Evolutionary conservation across 345 rosid genomes (phyloP).

Genomic region (Limnanthes douglasii): DNA sequence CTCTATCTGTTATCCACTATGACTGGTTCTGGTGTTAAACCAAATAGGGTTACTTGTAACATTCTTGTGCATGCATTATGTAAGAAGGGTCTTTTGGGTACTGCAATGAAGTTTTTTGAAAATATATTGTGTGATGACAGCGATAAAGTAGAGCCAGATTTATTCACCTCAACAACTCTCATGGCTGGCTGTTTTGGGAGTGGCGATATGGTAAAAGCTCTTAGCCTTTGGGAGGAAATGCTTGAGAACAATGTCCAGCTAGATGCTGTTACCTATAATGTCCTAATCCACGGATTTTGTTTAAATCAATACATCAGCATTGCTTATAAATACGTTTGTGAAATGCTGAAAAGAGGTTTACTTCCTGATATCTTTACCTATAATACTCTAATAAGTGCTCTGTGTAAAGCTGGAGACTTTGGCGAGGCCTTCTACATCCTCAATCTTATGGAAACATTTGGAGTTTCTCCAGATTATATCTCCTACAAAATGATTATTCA

Average conservation of each 20-base stretch:
- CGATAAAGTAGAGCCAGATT: conserved; percentile 18
- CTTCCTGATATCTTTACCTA: conserved; percentile 46
- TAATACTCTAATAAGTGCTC: conserved; percentile 49
- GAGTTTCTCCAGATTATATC: conserved; percentile 44
- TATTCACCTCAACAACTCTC: conserved; percentile 44
- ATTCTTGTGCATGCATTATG: conserved; percentile 47
- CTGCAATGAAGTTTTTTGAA: conserved; percentile 29
- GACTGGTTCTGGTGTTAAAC: conserved; percentile 33
- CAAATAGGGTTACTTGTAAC: conserved; percentile 51
- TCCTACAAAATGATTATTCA: conserved; percentile 43
- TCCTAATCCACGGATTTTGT: conserved; percentile 48
- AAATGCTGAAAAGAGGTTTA: conserved; percentile 55
- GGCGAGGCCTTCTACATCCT: conserved; percentile 36
- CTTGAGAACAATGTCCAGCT: conserved; percentile 11
- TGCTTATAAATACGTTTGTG: conserved; percentile 33
- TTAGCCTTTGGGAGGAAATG: conserved; percentile 32
- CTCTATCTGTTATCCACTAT: conserved; percentile 29
- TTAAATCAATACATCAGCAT: conserved; percentile 17
- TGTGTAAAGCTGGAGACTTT: conserved; percentile 40
- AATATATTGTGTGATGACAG: conserved; percentile 23
- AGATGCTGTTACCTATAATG: conserved; percentile 47
- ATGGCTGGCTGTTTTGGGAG: conserved; percentile 61
- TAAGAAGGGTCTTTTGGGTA: conserved; percentile 36
- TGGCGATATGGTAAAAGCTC: conserved; percentile 32
- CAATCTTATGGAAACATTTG: conserved; percentile 27